Conservation (phyloP, 2,329 filamentous ascomycete genomes). For the Neopestalotiopsis clavispora region DNA sequence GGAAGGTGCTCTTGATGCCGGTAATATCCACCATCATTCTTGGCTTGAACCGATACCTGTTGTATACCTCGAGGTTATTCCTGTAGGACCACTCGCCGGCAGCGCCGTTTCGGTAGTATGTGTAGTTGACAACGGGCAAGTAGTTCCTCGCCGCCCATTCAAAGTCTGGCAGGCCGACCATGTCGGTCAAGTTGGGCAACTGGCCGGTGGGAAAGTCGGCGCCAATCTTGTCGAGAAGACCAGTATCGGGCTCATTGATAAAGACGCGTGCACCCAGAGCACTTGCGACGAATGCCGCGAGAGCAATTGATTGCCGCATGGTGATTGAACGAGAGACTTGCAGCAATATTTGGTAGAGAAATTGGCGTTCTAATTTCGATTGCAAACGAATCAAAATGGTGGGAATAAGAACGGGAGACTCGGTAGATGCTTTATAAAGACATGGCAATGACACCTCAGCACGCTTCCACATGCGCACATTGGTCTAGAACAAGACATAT, state of each 20-base stretch:
- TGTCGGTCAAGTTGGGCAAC: conserved; percentile 47
- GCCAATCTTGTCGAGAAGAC: conserved; percentile 44
- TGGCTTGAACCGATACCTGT: conserved; percentile 52
- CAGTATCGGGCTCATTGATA: conserved; percentile 51
- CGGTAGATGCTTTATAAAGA: not conserved
- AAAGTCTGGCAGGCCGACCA: conserved; percentile 58
- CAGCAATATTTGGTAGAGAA: not conserved
- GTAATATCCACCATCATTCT: conserved; percentile 56
- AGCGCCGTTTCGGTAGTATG: conserved; percentile 62
- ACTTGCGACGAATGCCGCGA: conserved; percentile 36
- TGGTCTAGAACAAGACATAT: not conserved
- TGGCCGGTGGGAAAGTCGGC: conserved; percentile 35
- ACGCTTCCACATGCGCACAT: not conserved
- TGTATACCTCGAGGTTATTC: conserved; percentile 61
- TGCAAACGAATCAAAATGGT: not conserved
- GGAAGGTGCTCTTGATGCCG: conserved; percentile 43
- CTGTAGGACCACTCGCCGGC: conserved; percentile 61
- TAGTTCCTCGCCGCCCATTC: conserved; percentile 55
- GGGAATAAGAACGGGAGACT: not conserved
- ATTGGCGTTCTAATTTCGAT: not conserved
- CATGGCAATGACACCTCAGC: not conserved
- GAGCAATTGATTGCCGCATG: conserved; percentile 34
- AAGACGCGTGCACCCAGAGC: conserved; percentile 48
- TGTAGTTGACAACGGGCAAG: conserved; percentile 52
- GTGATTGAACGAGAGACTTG: conserved; percentile 17